Evolutionary conservation across 192 early-diverging fungal species (phyloP).

Genomic region (Coemansia sp.): DNA sequence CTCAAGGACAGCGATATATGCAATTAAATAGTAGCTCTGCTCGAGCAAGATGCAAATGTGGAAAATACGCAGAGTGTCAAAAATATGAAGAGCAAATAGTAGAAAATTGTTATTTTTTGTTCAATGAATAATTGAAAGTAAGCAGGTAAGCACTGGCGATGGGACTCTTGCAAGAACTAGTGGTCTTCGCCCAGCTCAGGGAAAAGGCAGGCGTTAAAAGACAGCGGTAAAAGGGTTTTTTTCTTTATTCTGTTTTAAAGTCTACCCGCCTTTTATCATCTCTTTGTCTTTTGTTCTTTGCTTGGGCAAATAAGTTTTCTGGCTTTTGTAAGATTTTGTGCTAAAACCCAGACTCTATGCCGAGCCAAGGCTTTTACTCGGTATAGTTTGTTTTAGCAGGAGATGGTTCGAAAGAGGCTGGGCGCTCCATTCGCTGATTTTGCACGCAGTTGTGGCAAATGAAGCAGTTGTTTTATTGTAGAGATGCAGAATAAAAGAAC

Average conservation of each 20-base stretch:
- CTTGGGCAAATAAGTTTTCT: background rate
- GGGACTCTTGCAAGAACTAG: background rate
- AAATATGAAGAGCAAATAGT: background rate
- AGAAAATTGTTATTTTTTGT: background rate
- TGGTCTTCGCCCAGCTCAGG: background rate
- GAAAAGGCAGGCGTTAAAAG: conserved; percentile 2
- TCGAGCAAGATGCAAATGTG: background rate
- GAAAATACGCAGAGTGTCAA: background rate
- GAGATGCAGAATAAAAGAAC: background rate
- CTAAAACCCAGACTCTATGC: background rate
- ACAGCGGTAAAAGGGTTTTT: background rate
- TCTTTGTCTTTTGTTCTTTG: conserved; percentile 4
- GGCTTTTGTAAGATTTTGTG: background rate
- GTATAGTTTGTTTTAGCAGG: background rate
- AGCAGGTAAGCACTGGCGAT: background rate
- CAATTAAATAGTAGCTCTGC: background rate
- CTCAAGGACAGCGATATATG: too few species aligned
- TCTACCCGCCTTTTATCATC: conserved; percentile 2
- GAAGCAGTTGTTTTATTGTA: background rate
- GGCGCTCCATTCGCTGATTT: too few species aligned
- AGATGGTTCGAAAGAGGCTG: background rate
- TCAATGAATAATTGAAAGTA: background rate
- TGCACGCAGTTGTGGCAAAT: background rate
- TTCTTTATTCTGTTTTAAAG: conserved; percentile 7
- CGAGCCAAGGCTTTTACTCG: background rate